A percentile compares a stretch with the other conserved stretches of the same genome.
Conservation (phyloP, 2,329 filamentous ascomycete species). For the Cordyceps cateniannulata region DNA sequence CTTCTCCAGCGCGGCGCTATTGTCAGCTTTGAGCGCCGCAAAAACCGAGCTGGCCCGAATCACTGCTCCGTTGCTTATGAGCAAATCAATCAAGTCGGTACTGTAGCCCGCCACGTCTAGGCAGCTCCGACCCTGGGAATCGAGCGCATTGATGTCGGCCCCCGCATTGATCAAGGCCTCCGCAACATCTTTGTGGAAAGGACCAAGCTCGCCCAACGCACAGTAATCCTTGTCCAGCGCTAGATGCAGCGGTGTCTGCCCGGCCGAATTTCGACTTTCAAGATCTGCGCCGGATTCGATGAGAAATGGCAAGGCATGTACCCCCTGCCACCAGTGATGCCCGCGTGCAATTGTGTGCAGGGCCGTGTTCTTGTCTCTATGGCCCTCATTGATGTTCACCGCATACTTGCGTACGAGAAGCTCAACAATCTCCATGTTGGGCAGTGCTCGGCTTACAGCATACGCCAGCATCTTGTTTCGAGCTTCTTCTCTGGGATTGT, state of each 20-base stretch:
- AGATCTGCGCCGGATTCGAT: slow-evolving; percentile 7
- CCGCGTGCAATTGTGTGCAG: slow-evolving; percentile 3
- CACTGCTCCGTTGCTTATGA: slow-evolving; percentile 6
- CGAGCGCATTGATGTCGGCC: slow-evolving; percentile 12
- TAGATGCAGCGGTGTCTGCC: slow-evolving; percentile 13
- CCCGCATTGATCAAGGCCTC: slow-evolving; percentile 1
- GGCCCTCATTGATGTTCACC: background rate
- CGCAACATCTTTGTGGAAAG: slow-evolving; percentile 9
- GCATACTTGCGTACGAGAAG: slow-evolving; percentile 7
- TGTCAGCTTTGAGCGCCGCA: slow-evolving; percentile 7
- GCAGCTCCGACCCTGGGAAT: slow-evolving; percentile 12
- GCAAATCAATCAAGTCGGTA: slow-evolving; percentile 1
- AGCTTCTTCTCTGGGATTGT: background rate
- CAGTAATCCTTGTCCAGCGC: background rate
- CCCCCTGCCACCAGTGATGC: slow-evolving; percentile 14
- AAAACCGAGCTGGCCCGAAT: slow-evolving; percentile 2
- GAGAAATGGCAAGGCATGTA: slow-evolving; percentile 14
- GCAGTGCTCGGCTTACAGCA: background rate
- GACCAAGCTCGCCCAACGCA: background rate
- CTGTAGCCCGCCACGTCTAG: slow-evolving; percentile 8
- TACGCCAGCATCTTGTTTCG: background rate
- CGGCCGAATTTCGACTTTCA: background rate
- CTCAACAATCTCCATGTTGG: slow-evolving; percentile 5
- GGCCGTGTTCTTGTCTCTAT: background rate
- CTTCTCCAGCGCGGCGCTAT: background rate